A percentile compares a stretch with the other conserved stretches of the same genome.
Conservation (phyloP, 208 protist genomes). For the Acanthamoeba culbertsoni region DNA sequence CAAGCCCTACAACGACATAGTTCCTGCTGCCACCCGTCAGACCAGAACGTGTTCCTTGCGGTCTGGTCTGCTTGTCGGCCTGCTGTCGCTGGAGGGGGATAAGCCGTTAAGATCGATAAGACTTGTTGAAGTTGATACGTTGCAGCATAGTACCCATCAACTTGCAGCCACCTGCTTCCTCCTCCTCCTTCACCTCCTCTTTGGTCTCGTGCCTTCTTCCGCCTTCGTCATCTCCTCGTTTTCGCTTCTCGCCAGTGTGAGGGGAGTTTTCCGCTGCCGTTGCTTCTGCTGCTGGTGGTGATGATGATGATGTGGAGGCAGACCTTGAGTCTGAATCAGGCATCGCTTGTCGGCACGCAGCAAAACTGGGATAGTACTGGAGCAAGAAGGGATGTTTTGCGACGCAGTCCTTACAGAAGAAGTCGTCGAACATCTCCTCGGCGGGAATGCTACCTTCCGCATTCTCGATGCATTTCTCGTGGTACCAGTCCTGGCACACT, state of each 20-base stretch:
- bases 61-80: neutral
- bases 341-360: neutral
- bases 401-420: constrained; percentile 16
- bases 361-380: neutral
- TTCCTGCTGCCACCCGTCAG: neutral
- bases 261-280: neutral
- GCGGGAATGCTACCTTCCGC: neutral
- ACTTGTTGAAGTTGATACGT: neutral
- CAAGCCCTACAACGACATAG: neutral
- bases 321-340: no score
- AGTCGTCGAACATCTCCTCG: neutral
- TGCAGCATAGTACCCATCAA: neutral
- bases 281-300: neutral
- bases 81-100: no score
- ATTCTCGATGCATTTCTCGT: neutral
- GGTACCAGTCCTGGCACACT: constrained; percentile 7
- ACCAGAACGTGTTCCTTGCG: constrained; percentile 4
- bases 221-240: neutral
- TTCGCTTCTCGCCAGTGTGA: neutral
- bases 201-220: neutral
- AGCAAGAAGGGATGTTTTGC: neutral
- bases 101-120: no score
- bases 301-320: neutral
- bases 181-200: neutral
- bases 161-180: neutral